phyloP scores from a whole-genome alignment of 192 early-diverging fungal genomes.

The Rhizophagus clarus region DNA sequence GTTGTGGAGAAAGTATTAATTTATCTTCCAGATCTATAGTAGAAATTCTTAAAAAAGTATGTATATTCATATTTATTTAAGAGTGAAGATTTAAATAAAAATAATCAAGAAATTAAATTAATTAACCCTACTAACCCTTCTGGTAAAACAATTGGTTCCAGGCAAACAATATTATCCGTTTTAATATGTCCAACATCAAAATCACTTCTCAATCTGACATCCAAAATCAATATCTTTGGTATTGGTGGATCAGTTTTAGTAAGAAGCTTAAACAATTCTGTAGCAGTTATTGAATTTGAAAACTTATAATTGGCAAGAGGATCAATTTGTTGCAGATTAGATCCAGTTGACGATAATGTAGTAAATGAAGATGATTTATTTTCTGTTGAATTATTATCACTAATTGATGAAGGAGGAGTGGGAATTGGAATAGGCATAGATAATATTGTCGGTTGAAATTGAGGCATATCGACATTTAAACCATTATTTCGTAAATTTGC shows the following conservation, averaged over 20 bases:
- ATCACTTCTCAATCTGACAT: conserved; percentile 6
- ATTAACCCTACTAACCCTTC: conserved; percentile 23
- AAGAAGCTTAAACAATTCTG: neutral
- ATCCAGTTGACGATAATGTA: neutral
- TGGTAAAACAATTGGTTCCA: conserved; percentile 25
- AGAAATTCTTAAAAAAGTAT: conserved; percentile 12
- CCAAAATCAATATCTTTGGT: conserved; percentile 18
- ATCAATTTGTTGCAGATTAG: neutral
- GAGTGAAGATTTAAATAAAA: neutral
- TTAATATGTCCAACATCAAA: conserved; percentile 31
- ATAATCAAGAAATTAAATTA: neutral
- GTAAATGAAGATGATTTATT: conserved; percentile 1
- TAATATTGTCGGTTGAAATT: neutral
- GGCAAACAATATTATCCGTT: conserved; percentile 24
- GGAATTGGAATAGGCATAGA: neutral
- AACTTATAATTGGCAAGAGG: neutral
- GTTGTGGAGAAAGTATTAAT: conserved; percentile 39
- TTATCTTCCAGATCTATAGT: conserved; percentile 16
- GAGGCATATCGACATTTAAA: neutral
- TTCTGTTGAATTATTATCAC: neutral
- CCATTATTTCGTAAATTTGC: neutral
- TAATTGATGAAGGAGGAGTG: neutral
- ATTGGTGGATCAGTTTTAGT: neutral
- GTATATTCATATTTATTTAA: too few species aligned
- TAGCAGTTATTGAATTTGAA: neutral